Conservation (phyloP, 139 green algal species). For the Pseudopediastrum boryanum region DNA sequence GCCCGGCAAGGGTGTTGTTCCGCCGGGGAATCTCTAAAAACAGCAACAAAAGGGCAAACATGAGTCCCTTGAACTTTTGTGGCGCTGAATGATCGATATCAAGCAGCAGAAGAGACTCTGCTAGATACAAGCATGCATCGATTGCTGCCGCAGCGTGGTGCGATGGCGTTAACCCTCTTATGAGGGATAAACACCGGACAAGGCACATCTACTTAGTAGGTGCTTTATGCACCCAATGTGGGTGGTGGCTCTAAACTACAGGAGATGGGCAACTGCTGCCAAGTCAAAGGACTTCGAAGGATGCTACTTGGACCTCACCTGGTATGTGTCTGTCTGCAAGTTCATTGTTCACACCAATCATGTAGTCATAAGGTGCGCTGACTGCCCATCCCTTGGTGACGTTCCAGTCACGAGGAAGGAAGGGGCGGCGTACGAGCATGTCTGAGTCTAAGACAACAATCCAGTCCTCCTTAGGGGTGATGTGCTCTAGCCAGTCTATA, state of each 20-base stretch:
- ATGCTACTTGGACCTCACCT: no score
- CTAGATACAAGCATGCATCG: no score
- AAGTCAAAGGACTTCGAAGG: neutral
- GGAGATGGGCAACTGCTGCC: neutral
- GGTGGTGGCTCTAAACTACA: no score
- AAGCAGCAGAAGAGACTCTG: no score
- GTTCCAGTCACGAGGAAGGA: constrained; percentile 51
- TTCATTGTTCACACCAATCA: constrained; percentile 71
- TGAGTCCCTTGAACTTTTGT: neutral
- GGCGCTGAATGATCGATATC: no score
- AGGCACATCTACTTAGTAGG: no score
- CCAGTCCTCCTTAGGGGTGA: constrained; percentile 57
- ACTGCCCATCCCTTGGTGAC: constrained; percentile 44
- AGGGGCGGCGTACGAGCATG: constrained; percentile 57
- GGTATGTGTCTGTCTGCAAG: constrained; percentile 68
- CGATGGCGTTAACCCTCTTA: no score
- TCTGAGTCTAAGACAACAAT: constrained; percentile 59
- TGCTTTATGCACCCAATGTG: no score
- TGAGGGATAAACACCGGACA: no score
- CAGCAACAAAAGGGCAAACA: constrained; percentile 29
- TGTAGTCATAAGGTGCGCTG: constrained; percentile 46
- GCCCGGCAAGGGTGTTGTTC: constrained; percentile 72
- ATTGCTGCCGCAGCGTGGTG: no score
- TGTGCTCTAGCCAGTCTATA: constrained; percentile 74
- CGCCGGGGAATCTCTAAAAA: constrained; percentile 61